Conservation (phyloP, 1,139 yeast species). For the Candida albicans region DNA sequence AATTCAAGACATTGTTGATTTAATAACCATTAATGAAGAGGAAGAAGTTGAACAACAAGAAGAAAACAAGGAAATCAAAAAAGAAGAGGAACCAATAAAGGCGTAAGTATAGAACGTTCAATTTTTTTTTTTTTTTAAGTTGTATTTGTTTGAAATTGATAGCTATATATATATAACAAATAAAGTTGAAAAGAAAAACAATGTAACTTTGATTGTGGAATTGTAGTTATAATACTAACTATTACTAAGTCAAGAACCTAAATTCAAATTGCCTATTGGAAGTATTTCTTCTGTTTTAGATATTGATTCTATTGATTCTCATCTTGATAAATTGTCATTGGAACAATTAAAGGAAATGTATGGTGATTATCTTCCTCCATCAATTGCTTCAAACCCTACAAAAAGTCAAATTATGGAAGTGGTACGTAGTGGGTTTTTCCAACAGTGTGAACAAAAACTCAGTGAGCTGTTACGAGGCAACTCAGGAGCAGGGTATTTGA, state of each 20-base stretch:
- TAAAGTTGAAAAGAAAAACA: constrained; percentile 2
- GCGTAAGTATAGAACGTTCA: constrained; percentile 21
- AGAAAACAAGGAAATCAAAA: constrained; percentile 22
- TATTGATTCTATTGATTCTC: constrained; percentile 34
- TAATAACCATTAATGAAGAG: constrained; percentile 47
- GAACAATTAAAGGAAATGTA: constrained; percentile 39
- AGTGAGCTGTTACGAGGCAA: constrained; percentile 40
- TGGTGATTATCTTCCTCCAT: constrained; percentile 44
- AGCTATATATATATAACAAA: not conserved
- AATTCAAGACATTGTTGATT: constrained; percentile 50
- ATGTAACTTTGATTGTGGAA: not conserved
- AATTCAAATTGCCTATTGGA: constrained; percentile 22
- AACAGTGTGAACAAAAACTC: constrained; percentile 46
- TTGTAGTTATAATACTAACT: constrained; percentile 5
- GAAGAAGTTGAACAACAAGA: constrained; percentile 46
- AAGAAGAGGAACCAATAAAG: constrained; percentile 19
- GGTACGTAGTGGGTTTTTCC: constrained; percentile 54
- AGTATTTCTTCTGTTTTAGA: constrained; percentile 44
- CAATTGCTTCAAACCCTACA: constrained; percentile 33
- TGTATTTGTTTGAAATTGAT: not conserved
- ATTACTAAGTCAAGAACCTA: constrained; percentile 2
- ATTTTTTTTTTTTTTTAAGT: constrained; percentile 1
- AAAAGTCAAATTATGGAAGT: constrained; percentile 44
- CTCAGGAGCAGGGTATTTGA: constrained; percentile 52
- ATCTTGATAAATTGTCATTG: constrained; percentile 37